Conservation (phyloP, 108 stramenopile species). For the Pseudonitzschia pungens region DNA sequence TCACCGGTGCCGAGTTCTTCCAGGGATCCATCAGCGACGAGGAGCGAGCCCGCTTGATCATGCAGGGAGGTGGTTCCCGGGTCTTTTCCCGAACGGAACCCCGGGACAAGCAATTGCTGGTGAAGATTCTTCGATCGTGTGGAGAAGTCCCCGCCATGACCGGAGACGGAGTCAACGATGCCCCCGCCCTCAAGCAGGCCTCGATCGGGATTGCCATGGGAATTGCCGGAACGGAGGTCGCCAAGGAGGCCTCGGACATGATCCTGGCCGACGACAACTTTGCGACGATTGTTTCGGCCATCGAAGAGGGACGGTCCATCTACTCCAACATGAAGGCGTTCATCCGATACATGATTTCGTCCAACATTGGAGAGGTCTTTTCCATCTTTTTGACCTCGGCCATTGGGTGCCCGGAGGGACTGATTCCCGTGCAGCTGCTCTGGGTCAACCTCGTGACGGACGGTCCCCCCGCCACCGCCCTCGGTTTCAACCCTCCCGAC, state of each 20-base stretch:
- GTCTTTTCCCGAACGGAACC: slow-evolving; percentile 19
- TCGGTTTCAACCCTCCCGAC: slow-evolving; percentile 83
- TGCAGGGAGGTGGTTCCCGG: slow-evolving; percentile 10
- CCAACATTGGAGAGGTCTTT: slow-evolving; percentile 89
- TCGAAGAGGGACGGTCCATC: slow-evolving; percentile 69
- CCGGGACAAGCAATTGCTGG: slow-evolving; percentile 12
- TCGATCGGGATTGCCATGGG: slow-evolving; percentile 91
- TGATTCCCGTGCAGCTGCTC: slow-evolving; percentile 87
- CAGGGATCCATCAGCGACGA: slow-evolving; percentile 9
- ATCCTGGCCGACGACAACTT: slow-evolving; percentile 96
- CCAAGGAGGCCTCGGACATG: slow-evolving; percentile 72
- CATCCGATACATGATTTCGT: slow-evolving; percentile 88
- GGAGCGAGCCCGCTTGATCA: background rate
- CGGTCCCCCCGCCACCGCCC: slow-evolving; percentile 88
- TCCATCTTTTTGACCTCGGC: slow-evolving; percentile 76
- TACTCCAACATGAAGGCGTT: slow-evolving; percentile 84
- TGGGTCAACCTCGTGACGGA: slow-evolving; percentile 95
- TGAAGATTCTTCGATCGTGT: background rate
- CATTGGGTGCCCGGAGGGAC: slow-evolving; percentile 61
- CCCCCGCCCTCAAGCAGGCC: slow-evolving; percentile 91
- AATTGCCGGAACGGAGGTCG: slow-evolving; percentile 12
- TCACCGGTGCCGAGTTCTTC: slow-evolving; percentile 12
- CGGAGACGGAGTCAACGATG: slow-evolving; percentile 96
- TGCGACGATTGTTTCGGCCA: slow-evolving; percentile 80
- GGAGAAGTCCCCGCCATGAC: slow-evolving; percentile 70